Percentiles rank a stretch among this genome's conserved stretches.
These are phyloP conservation scores for Cerioporus squamosus DNA, from an alignment of 1,284 basidiomycete genomes.

Conservation along the genomic window DNA sequence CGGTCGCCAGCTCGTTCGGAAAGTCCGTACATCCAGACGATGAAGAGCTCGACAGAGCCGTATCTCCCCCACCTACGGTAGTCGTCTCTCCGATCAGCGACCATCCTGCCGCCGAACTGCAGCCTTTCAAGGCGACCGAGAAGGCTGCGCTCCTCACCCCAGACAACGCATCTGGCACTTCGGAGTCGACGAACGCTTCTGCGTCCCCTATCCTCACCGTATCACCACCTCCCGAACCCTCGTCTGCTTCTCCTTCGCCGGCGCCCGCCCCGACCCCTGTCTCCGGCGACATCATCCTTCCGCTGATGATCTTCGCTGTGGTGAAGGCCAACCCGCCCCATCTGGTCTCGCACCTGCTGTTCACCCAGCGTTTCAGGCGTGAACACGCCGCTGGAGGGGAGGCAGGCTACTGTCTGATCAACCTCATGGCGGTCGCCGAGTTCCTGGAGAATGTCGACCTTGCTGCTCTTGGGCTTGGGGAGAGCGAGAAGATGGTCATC, in stretches of 20 bases:
- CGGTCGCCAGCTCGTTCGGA: constrained; percentile 36
- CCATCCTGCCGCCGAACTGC: constrained; percentile 9
- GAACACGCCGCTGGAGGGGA: constrained; percentile 76
- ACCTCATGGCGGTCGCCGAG: constrained; percentile 91
- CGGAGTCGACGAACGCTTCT: constrained; percentile 14
- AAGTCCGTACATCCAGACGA: constrained; percentile 25
- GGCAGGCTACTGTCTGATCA: constrained; percentile 91
- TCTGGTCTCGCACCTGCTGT: constrained; percentile 86
- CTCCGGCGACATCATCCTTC: constrained; percentile 82
- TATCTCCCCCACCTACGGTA: constrained; percentile 32
- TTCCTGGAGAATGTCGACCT: constrained; percentile 93
- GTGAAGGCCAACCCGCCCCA: constrained; percentile 88
- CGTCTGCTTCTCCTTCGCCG: constrained; percentile 15
- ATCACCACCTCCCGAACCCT: constrained; percentile 31
- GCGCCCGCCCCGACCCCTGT: constrained; percentile 47
- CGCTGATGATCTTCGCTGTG: constrained; percentile 89
- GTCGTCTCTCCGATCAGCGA: constrained; percentile 33
- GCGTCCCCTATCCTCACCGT: constrained; percentile 32
- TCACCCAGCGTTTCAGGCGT: constrained; percentile 84
- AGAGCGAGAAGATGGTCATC: constrained; percentile 62
- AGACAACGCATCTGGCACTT: constrained; percentile 10
- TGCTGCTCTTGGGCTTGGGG: constrained; percentile 77
- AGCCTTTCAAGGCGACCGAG: constrained; percentile 9
- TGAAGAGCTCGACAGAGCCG: constrained; percentile 22
- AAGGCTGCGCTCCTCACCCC: constrained; percentile 16